Evolutionary conservation across 169 alveolate species (phyloP).

Genomic region (Besnoitia besnoiti): DNA sequence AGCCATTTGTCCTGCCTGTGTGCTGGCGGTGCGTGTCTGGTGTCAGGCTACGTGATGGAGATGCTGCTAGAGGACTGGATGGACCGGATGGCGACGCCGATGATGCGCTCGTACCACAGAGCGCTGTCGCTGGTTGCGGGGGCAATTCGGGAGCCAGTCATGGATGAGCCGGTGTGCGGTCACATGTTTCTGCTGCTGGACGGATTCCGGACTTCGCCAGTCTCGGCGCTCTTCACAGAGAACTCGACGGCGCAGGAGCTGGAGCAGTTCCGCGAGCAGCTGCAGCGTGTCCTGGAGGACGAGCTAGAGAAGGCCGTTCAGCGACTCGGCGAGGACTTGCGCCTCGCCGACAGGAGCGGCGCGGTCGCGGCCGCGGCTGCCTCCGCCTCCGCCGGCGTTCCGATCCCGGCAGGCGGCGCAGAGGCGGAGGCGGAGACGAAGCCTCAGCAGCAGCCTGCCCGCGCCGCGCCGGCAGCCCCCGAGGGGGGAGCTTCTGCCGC

Average conservation of each 20-base stretch:
- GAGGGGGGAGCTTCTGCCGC: too few species aligned
- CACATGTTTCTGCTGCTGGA: slow-evolving; percentile 14
- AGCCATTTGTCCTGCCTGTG: neutral
- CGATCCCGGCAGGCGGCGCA: neutral
- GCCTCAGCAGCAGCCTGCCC: neutral
- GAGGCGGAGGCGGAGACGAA: neutral
- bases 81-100: neutral
- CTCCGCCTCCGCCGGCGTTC: neutral
- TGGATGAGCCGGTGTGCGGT: slow-evolving; percentile 24
- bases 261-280: neutral
- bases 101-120: neutral
- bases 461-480: too few species aligned
- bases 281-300: neutral
- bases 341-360: neutral
- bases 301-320: slow-evolving; percentile 14
- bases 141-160: neutral
- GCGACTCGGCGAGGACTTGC: neutral
- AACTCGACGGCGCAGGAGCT: neutral
- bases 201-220: neutral
- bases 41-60: neutral
- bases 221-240: neutral
- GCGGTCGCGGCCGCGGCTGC: neutral
- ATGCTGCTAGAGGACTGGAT: neutral
- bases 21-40: too few species aligned
- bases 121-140: neutral